These are phyloP conservation scores for Mayamaea pseudoterrestris DNA, from an alignment of 108 stramenopile genomes.

Conservation along the genomic window DNA sequence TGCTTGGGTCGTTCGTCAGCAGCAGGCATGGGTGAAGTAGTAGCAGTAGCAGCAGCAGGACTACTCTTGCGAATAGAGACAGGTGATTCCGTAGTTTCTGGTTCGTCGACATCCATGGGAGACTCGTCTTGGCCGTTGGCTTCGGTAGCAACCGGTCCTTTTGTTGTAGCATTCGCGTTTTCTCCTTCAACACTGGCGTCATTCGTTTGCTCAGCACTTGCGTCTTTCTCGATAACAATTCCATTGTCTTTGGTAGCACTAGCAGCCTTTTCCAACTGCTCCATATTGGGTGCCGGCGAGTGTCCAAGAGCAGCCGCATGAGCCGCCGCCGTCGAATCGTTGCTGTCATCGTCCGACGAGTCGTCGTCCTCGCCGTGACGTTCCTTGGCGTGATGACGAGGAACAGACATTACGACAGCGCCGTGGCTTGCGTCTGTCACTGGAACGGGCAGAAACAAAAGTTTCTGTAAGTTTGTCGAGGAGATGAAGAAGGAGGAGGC, in stretches of 20 bases:
- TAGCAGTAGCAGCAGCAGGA: too few relatives aligned
- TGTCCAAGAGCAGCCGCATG: constrained; percentile 70
- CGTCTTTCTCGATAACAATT: constrained; percentile 9
- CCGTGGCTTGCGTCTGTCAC: too few relatives aligned
- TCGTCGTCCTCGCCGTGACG: background rate
- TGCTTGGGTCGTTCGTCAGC: too few relatives aligned
- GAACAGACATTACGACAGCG: too few relatives aligned
- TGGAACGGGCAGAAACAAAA: too few relatives aligned
- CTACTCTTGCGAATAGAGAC: too few relatives aligned
- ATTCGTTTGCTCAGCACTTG: constrained; percentile 1
- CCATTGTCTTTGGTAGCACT: background rate
- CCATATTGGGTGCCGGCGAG: constrained; percentile 18
- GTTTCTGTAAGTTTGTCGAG: background rate
- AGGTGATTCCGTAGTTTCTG: too few relatives aligned
- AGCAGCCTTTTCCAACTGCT: background rate
- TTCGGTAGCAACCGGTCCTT: background rate
- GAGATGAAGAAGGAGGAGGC: background rate
- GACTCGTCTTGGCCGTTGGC: background rate
- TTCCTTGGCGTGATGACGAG: too few relatives aligned
- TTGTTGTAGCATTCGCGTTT: background rate
- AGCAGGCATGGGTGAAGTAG: too few relatives aligned
- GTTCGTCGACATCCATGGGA: background rate
- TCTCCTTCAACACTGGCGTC: background rate
- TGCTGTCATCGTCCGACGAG: constrained; percentile 40
- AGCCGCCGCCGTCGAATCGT: constrained; percentile 53